These are phyloP conservation scores for Gracilaria vermiculophylla DNA, from an alignment of 23 red algal species.

Conservation along the genomic window DNA sequence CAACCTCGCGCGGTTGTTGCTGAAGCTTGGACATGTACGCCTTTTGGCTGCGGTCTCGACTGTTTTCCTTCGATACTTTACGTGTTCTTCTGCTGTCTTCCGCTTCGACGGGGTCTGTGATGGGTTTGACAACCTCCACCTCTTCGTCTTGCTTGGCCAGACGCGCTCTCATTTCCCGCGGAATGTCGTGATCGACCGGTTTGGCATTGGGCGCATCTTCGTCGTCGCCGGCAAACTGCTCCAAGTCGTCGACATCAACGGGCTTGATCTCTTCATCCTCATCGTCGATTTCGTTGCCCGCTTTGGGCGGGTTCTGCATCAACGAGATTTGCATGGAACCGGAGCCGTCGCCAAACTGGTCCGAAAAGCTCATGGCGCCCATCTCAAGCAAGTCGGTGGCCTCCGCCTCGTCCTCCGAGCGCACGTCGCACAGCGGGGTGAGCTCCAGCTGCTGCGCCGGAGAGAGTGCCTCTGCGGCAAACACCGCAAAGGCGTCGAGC, in stretches of 20 bases:
- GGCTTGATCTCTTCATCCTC: conserved; percentile 67
- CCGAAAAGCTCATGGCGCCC: conserved; percentile 35
- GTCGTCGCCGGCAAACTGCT: conserved; percentile 66
- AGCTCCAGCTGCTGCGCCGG: conserved; percentile 28
- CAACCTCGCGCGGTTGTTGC: neutral
- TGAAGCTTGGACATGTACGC: conserved; percentile 21
- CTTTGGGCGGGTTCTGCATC: conserved; percentile 27
- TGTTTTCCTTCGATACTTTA: neutral
- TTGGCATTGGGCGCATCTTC: conserved; percentile 55
- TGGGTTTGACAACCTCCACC: neutral
- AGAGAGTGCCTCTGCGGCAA: conserved; percentile 10
- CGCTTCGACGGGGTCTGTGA: neutral
- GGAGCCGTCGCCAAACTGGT: conserved; percentile 16
- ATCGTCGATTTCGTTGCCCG: conserved; percentile 7
- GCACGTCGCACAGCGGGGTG: conserved; percentile 7
- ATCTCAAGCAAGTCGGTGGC: conserved; percentile 62
- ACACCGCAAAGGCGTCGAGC: conserved; percentile 31
- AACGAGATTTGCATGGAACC: conserved; percentile 4
- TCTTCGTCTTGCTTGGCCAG: conserved; percentile 25
- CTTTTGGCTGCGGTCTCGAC: conserved; percentile 15
- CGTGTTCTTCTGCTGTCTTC: neutral
- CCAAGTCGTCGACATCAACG: conserved; percentile 58
- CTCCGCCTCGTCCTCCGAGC: conserved; percentile 42
- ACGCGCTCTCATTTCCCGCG: conserved; percentile 29
- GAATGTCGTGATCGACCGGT: conserved; percentile 61